Percentiles rank a stretch among this genome's conserved stretches.
Evolutionary conservation across 129 eudicot species (phyloP).

Genomic region (Oenanthe sinensis): DNA sequence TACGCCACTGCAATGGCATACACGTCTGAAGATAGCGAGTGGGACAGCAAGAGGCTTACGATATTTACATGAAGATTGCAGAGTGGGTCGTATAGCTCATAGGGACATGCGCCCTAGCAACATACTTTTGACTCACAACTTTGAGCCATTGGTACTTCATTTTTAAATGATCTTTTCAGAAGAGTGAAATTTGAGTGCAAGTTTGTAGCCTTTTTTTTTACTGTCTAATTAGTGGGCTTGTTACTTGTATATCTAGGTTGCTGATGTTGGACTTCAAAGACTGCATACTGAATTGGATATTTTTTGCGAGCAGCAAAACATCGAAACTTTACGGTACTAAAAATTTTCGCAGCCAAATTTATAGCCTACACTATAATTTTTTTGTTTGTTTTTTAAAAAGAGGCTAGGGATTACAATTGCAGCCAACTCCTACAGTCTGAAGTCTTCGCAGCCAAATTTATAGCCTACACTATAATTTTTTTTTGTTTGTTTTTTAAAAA

Average conservation of each 20-base stretch:
- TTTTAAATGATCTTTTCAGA: neutral
- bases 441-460: neutral
- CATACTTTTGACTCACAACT: conserved; percentile 86
- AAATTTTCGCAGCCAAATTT: neutral
- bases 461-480: neutral
- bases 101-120: conserved; percentile 79
- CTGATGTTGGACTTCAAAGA: conserved; percentile 89
- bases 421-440: neutral
- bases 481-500: neutral
- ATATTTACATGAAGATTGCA: conserved; percentile 95
- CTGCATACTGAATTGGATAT: conserved; percentile 61
- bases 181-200: neutral
- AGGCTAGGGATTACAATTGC: neutral
- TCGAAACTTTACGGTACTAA: conserved; percentile 75
- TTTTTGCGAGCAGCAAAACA: conserved; percentile 37
- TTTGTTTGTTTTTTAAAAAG: neutral
- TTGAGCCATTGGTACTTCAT: conserved; percentile 78
- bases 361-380: neutral
- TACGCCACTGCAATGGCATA: conserved; percentile 45
- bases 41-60: conserved; percentile 96
- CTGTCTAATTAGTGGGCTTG: neutral
- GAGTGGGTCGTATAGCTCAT: conserved; percentile 82
- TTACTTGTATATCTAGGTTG: conserved; percentile 52
- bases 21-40: conserved; percentile 72
- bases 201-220: neutral